Percentiles rank a stretch among this genome's conserved stretches.
Evolutionary conservation across 495 filamentous ascomycete species (phyloP).

Genomic region (Daldinia concentrica): DNA sequence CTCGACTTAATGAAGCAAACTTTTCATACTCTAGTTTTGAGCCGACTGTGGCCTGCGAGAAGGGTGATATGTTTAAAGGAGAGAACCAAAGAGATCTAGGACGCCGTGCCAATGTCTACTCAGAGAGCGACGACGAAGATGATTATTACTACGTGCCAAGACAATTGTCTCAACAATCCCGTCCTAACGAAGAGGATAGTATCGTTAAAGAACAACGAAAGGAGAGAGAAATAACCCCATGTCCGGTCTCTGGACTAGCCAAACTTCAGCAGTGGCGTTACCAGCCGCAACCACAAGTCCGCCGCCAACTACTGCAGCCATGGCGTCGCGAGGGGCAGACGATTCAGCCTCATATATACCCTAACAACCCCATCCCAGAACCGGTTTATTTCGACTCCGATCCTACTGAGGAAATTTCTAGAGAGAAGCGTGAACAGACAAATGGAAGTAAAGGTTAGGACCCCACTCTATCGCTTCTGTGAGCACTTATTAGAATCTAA

Average conservation of each 20-base stretch:
- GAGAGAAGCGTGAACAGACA: background rate
- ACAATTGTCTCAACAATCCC: background rate
- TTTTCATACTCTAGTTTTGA: constrained; percentile 23
- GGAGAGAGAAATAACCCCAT: background rate
- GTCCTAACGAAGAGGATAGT: background rate
- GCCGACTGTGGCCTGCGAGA: background rate
- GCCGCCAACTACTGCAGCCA: background rate
- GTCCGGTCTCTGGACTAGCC: background rate
- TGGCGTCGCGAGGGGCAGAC: background rate
- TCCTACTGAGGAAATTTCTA: background rate
- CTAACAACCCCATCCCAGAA: background rate
- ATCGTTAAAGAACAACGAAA: background rate
- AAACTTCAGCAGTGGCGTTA: constrained; percentile 30
- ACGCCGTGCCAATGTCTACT: background rate
- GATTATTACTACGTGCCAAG: background rate
- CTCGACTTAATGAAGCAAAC: background rate
- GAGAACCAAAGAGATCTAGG: background rate
- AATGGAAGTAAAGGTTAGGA: background rate
- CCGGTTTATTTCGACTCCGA: background rate
- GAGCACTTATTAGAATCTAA: background rate
- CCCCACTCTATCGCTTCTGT: background rate
- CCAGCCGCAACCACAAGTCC: constrained; percentile 12
- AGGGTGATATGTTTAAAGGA: too few species aligned
- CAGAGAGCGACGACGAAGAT: background rate
- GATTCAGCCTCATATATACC: background rate